phyloP scores from a whole-genome alignment of 345 rosid species.

The Geranium brycei region DNA sequence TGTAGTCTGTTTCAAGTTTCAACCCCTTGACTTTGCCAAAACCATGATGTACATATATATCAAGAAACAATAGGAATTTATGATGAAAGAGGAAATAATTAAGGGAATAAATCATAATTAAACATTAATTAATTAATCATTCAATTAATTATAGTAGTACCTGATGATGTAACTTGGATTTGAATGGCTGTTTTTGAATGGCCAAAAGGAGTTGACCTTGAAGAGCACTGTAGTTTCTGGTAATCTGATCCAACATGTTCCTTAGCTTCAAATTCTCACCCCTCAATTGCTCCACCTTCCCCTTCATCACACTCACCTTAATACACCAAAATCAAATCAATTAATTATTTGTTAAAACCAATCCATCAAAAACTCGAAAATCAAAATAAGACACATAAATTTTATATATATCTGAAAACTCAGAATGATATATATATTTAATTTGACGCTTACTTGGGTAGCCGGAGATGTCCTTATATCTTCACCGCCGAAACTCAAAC shows the following conservation, averaged over 20 bases:
- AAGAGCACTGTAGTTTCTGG: conserved; percentile 39
- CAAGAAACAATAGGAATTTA: too few species aligned
- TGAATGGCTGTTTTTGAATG: conserved; percentile 29
- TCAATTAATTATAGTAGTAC: neutral
- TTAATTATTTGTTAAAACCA: too few species aligned
- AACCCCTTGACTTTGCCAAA: neutral
- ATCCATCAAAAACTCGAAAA: too few species aligned
- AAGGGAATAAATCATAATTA: too few species aligned
- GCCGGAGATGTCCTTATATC: neutral
- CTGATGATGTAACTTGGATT: neutral
- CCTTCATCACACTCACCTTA: conserved; percentile 31
- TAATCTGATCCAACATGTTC: conserved; percentile 50
- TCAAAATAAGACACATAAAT: too few species aligned
- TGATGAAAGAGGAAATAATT: too few species aligned
- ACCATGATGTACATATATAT: too few species aligned
- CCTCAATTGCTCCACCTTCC: conserved; percentile 41
- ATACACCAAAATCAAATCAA: neutral
- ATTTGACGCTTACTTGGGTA: neutral
- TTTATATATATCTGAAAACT: too few species aligned
- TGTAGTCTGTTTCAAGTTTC: neutral
- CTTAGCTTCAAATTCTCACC: conserved; percentile 62
- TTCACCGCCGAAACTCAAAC: neutral
- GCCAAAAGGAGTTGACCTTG: conserved; percentile 50
- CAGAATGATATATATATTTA: too few species aligned
- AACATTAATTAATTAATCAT: too few species aligned